Conservation (phyloP, 2,329 filamentous ascomycete species). For the Aspergillus jensenii region DNA sequence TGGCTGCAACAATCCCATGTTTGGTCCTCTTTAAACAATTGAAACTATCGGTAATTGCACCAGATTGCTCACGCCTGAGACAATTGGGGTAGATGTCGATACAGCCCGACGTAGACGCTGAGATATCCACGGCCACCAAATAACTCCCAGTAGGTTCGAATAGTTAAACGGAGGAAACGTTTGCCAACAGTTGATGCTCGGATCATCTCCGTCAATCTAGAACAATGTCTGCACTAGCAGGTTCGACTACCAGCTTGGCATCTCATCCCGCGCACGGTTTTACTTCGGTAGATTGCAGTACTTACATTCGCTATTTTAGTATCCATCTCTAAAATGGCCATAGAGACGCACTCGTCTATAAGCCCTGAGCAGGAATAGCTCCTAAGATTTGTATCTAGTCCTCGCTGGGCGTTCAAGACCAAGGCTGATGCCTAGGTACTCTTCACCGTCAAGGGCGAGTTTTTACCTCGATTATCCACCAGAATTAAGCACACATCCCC, state of each 20-base stretch:
- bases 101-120: neutral
- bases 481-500: too few relatives aligned
- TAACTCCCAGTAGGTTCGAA: neutral
- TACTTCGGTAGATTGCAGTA: slow-evolving; percentile 1
- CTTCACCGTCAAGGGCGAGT: neutral
- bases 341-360: neutral
- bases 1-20: neutral
- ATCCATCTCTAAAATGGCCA: neutral
- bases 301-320: neutral
- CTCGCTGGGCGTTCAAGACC: too few relatives aligned
- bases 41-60: neutral
- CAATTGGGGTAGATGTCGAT: neutral
- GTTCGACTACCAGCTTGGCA: neutral
- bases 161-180: neutral
- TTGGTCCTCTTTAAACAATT: neutral
- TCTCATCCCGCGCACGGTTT: neutral
- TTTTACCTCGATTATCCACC: too few relatives aligned
- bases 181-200: neutral
- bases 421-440: neutral
- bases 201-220: neutral
- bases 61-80: neutral
- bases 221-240: neutral
- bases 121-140: neutral
- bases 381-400: neutral
- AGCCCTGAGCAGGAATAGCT: neutral